phyloP scores from a whole-genome alignment of 2,329 filamentous ascomycete species.

The Aspergillus clavatus region DNA sequence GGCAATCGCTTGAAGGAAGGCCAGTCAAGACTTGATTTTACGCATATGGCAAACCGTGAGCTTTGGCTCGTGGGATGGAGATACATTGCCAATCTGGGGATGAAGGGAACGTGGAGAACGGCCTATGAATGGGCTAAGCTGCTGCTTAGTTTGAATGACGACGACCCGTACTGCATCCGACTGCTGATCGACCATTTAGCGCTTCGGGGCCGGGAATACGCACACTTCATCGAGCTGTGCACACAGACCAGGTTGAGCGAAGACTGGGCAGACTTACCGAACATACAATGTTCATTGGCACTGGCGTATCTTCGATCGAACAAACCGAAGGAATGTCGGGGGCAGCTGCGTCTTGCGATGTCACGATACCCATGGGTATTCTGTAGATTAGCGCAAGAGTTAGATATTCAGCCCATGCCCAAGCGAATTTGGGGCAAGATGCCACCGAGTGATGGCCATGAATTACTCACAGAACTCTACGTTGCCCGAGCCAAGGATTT shows the following conservation, averaged over 20 bases:
- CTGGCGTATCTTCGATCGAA: slow-evolving; percentile 70
- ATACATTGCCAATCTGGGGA: slow-evolving; percentile 77
- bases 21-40: slow-evolving; percentile 74
- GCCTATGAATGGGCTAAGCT: slow-evolving; percentile 92
- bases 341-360: slow-evolving; percentile 63
- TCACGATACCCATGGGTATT: slow-evolving; percentile 78
- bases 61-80: slow-evolving; percentile 87
- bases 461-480: slow-evolving; percentile 71
- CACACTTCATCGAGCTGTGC: slow-evolving; percentile 69
- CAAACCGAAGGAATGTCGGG: slow-evolving; percentile 60
- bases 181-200: slow-evolving; percentile 80
- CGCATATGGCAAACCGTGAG: slow-evolving; percentile 80
- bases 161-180: slow-evolving; percentile 77
- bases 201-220: slow-evolving; percentile 70
- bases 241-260: slow-evolving; percentile 47
- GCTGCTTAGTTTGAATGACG: slow-evolving; percentile 66
- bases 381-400: slow-evolving; percentile 69
- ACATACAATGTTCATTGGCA: slow-evolving; percentile 70
- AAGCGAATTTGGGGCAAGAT: slow-evolving; percentile 76
- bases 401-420: slow-evolving; percentile 71
- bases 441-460: slow-evolving; percentile 60
- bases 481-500: slow-evolving; percentile 70
- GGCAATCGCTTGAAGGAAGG: slow-evolving; percentile 69
- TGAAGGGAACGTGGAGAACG: slow-evolving; percentile 90
- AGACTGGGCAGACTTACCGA: slow-evolving; percentile 55